A percentile compares a stretch with the other conserved stretches of the same genome.
These are phyloP conservation scores for Raffaelea ambrosiae DNA, from an alignment of 2,329 filamentous ascomycete species.

Conservation along the genomic window DNA sequence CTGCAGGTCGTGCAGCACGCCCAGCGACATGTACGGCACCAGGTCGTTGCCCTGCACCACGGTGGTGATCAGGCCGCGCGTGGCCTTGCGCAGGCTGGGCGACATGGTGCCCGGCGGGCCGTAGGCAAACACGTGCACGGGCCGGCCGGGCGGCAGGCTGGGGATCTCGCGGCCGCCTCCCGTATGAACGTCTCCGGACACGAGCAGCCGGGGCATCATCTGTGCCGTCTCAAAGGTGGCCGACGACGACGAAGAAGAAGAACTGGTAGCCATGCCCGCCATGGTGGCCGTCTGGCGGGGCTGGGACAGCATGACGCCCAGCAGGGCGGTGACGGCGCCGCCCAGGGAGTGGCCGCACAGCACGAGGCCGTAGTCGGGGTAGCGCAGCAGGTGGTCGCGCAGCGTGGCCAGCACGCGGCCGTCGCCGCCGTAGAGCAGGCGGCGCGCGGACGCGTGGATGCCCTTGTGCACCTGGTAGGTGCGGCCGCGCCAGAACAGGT, in stretches of 20 bases:
- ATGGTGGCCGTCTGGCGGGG: constrained; percentile 31
- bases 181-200: constrained; percentile 9
- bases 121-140: constrained; percentile 73
- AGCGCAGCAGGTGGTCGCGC: constrained; percentile 55
- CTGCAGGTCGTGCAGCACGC: constrained; percentile 67
- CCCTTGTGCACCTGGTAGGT: constrained; percentile 66
- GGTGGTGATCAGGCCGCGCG: constrained; percentile 66
- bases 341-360: constrained; percentile 63
- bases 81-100: constrained; percentile 58
- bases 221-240: constrained; percentile 54
- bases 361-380: constrained; percentile 61
- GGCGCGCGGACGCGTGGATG: constrained; percentile 61
- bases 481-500: constrained; percentile 53
- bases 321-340: constrained; percentile 59
- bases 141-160: constrained; percentile 56
- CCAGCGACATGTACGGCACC: constrained; percentile 65
- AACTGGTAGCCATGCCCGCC: background rate
- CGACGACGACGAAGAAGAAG: constrained; percentile 17
- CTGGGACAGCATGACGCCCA: constrained; percentile 63
- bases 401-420: constrained; percentile 59
- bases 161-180: constrained; percentile 3
- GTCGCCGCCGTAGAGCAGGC: constrained; percentile 59
- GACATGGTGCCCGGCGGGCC: constrained; percentile 68
- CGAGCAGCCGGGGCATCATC: constrained; percentile 32
- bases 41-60: constrained; percentile 66